These are phyloP conservation scores for Exophiala calicioides DNA, from an alignment of 2,329 filamentous ascomycete genomes.

Conservation along the genomic window DNA sequence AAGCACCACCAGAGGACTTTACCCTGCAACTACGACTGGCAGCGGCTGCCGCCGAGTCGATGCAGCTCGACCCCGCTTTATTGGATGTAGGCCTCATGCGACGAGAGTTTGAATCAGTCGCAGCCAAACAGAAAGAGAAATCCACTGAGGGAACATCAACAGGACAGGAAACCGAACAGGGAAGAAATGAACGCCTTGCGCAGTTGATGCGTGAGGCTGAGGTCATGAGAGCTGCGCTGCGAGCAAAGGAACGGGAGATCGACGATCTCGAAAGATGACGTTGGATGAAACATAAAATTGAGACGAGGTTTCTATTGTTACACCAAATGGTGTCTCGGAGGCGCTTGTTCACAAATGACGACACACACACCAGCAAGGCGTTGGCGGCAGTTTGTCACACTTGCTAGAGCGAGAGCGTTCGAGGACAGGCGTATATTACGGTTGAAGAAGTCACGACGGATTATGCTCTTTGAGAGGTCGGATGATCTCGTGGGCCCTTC, in stretches of 20 bases:
- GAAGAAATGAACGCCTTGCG: slow-evolving; percentile 32
- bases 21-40: slow-evolving; percentile 25
- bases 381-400: too few species aligned
- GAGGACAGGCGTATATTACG: too few species aligned
- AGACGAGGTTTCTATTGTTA: too few species aligned
- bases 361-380: too few species aligned
- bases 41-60: slow-evolving; percentile 36
- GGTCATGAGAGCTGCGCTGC: slow-evolving; percentile 70
- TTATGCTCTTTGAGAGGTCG: too few species aligned
- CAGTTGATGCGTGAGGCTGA: slow-evolving; percentile 70
- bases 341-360: too few species aligned
- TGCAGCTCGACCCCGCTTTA: slow-evolving; percentile 45
- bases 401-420: too few species aligned
- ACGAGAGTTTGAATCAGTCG: slow-evolving; percentile 29
- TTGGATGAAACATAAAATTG: too few species aligned
- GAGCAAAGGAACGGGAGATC: slow-evolving; percentile 73
- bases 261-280: slow-evolving; percentile 52
- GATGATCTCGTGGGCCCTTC: too few species aligned
- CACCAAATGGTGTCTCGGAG: too few species aligned
- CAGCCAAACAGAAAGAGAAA: background rate
- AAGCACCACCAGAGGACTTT: slow-evolving; percentile 18
- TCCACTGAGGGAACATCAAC: background rate
- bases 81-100: slow-evolving; percentile 36
- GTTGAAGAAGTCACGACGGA: too few species aligned
- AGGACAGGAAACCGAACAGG: slow-evolving; percentile 7